Percentiles rank a stretch among this genome's conserved stretches.
Conservation (phyloP, 2,329 filamentous ascomycete genomes). For the Fusarium redolens region DNA sequence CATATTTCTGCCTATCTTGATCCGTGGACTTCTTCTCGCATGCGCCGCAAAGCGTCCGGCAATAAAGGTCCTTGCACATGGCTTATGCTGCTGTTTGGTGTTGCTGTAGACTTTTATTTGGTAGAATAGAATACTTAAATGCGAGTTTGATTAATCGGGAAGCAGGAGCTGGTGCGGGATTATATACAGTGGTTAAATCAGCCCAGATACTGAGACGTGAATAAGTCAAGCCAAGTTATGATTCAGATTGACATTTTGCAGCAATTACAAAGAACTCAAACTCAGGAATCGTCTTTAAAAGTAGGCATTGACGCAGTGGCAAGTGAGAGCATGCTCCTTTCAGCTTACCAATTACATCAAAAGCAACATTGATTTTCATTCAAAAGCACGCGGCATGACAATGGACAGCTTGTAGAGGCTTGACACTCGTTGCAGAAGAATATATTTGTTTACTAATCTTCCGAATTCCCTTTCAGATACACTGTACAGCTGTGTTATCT, state of each 20-base stretch:
- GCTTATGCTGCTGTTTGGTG: accelerated
- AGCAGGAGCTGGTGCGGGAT: accelerated
- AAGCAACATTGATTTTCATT: neutral
- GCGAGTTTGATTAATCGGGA: neutral
- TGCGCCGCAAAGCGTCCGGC: neutral
- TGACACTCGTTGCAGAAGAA: neutral
- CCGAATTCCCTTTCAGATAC: neutral
- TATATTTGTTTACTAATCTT: neutral
- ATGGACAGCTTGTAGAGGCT: no score
- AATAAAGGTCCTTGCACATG: neutral
- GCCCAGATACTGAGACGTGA: neutral
- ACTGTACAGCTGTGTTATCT: neutral
- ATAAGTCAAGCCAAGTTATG: accelerated
- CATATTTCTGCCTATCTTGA: accelerated
- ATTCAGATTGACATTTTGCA: neutral
- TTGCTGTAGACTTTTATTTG: neutral
- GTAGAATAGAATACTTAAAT: accelerated
- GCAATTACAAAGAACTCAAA: accelerated
- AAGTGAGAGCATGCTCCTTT: accelerated
- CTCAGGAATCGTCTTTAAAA: neutral
- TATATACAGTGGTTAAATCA: neutral
- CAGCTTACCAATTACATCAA: neutral
- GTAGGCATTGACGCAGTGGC: accelerated
- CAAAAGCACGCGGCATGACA: neutral
- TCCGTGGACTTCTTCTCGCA: neutral